phyloP scores from a whole-genome alignment of 805 yeast genomes.

The Maudiozyma saulgeensis region DNA sequence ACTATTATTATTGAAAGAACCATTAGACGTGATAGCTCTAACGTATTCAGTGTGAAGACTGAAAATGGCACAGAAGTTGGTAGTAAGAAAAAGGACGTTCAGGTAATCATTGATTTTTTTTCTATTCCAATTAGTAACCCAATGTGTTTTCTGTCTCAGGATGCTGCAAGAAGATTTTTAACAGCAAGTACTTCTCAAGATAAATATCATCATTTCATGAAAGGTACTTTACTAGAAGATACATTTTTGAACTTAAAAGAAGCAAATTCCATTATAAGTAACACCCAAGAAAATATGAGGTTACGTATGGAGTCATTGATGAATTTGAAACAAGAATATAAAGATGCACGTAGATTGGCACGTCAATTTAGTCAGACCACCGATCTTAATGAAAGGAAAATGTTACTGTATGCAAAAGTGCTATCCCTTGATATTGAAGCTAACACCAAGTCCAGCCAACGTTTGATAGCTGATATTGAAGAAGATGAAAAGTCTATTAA shows the following conservation, averaged over 20 bases:
- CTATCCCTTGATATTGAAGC: slow-evolving; percentile 37
- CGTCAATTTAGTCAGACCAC: slow-evolving; percentile 34
- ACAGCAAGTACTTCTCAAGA: slow-evolving; percentile 64
- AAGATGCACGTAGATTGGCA: slow-evolving; percentile 35
- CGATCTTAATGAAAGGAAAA: slow-evolving; percentile 32
- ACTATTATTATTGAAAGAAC: slow-evolving; percentile 62
- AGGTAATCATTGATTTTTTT: slow-evolving; percentile 57
- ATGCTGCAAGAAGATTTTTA: slow-evolving; percentile 82
- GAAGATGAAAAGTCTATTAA: slow-evolving; percentile 13
- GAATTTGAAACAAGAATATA: slow-evolving; percentile 32
- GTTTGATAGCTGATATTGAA: slow-evolving; percentile 10
- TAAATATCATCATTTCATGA: slow-evolving; percentile 70
- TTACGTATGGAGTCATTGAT: slow-evolving; percentile 33
- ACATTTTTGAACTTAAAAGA: slow-evolving; percentile 45
- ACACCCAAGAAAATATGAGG: slow-evolving; percentile 34
- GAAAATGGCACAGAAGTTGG: slow-evolving; percentile 45
- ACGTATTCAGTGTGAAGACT: slow-evolving; percentile 47
- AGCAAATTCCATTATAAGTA: slow-evolving; percentile 29
- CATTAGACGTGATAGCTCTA: slow-evolving; percentile 41
- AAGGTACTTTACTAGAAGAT: slow-evolving; percentile 66
- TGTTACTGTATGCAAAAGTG: slow-evolving; percentile 38
- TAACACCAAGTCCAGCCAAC: slow-evolving; percentile 13
- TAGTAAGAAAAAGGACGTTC: slow-evolving; percentile 54
- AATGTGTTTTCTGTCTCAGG: slow-evolving; percentile 86
- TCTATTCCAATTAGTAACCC: slow-evolving; percentile 82